Evolutionary conservation across 2,329 filamentous ascomycete species (phyloP).

Genomic region (Penicillium sp.): DNA sequence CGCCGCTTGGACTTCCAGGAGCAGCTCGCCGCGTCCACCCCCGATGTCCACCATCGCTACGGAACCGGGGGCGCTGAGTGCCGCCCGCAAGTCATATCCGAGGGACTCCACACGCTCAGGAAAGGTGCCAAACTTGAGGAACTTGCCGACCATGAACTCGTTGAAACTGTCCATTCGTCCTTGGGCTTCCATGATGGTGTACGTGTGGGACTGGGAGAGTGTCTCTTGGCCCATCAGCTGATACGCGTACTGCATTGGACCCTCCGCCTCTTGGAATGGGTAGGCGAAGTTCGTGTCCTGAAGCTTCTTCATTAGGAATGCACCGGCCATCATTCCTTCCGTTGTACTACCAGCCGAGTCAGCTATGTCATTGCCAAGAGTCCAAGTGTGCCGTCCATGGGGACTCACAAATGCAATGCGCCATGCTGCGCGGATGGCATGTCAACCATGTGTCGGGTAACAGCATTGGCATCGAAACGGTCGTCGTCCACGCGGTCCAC

Average conservation of each 20-base stretch:
- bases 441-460: constrained; percentile 36
- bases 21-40: constrained; percentile 38
- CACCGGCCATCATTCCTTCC: constrained; percentile 36
- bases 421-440: constrained; percentile 39
- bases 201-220: constrained; percentile 34
- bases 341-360: constrained; percentile 25
- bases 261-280: constrained; percentile 35
- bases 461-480: constrained; percentile 32
- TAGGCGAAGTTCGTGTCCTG: constrained; percentile 36
- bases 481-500: constrained; percentile 35
- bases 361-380: neutral
- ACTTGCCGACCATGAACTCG: constrained; percentile 42
- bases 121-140: constrained; percentile 34
- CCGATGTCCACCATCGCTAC: constrained; percentile 40
- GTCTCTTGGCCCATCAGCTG: constrained; percentile 30
- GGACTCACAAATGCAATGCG: constrained; percentile 38
- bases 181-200: constrained; percentile 37
- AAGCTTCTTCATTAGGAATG: constrained; percentile 39
- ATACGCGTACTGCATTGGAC: constrained; percentile 38
- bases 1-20: constrained; percentile 37
- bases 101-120: constrained; percentile 31
- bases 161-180: constrained; percentile 44
- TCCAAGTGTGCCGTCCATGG: neutral
- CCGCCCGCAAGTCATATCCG: constrained; percentile 34
- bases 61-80: constrained; percentile 18